phyloP scores from a whole-genome alignment of 371 early-diverging fungal species.

The Mucor piriformis region DNA sequence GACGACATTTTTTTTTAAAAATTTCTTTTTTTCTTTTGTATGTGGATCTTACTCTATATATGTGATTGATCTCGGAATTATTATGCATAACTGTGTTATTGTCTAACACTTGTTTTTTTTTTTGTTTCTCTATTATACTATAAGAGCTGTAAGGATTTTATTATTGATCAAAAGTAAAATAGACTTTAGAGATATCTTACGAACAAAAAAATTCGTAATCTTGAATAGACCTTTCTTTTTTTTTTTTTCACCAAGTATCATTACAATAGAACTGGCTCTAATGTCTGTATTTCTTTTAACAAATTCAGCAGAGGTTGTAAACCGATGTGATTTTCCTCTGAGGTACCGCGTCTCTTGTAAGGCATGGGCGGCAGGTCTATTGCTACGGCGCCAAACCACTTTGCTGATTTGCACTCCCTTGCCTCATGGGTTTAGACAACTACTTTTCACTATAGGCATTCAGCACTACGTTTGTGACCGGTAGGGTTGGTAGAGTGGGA shows the following conservation, averaged over 20 bases:
- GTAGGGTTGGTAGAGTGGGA: not conserved
- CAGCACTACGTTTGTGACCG: constrained; percentile 1
- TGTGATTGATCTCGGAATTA: no score
- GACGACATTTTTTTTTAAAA: no score
- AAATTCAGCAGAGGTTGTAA: constrained; percentile 1
- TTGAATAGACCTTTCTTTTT: not conserved
- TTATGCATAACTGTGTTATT: no score
- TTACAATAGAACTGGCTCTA: constrained; percentile 2
- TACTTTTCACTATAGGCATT: not conserved
- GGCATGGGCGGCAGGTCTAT: not conserved
- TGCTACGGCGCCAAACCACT: constrained; percentile 3
- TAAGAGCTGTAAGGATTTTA: no score
- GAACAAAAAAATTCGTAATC: no score
- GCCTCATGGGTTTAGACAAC: constrained; percentile 6
- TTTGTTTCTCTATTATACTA: no score
- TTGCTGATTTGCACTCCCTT: constrained; percentile 7
- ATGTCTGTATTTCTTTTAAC: constrained; percentile 8
- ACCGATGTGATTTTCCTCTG: constrained; percentile 1
- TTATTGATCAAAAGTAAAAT: no score
- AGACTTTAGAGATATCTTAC: no score
- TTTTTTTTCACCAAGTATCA: not conserved
- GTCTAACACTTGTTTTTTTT: no score
- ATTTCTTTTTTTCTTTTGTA: no score
- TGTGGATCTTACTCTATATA: no score
- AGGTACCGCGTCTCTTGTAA: constrained; percentile 2